phyloP scores from a whole-genome alignment of 75 land plant genomes.

The Chamaecyparis obtusa region DNA sequence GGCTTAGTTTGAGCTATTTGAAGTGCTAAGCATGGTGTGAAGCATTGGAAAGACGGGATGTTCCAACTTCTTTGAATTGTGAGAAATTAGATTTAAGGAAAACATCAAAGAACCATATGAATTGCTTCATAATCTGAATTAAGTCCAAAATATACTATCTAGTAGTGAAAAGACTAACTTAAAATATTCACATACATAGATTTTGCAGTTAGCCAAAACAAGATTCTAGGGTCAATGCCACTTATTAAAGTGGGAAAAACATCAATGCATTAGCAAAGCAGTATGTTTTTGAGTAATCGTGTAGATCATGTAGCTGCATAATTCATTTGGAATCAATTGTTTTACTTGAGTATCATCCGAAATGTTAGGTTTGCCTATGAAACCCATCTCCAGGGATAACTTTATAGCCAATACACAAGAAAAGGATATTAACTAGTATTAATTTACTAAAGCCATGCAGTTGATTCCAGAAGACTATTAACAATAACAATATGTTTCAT shows the following conservation, averaged over 20 bases:
- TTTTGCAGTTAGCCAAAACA: not conserved
- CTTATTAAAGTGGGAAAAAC: not conserved
- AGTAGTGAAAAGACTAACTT: not conserved
- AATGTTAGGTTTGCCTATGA: no score
- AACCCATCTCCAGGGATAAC: no score
- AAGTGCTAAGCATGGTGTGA: not conserved
- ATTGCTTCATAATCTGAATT: not conserved
- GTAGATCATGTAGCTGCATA: no score
- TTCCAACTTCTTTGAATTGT: not conserved
- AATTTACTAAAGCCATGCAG: no score
- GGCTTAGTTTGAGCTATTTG: not conserved
- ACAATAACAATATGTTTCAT: not conserved
- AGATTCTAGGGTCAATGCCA: not conserved
- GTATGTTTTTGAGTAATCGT: no score
- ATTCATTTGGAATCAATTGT: no score
- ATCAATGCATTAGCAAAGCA: not conserved
- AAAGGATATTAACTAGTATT: no score
- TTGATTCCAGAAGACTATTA: no score
- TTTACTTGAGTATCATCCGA: no score
- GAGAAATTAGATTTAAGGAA: not conserved
- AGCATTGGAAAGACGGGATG: not conserved
- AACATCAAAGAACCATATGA: not conserved
- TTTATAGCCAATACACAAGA: no score
- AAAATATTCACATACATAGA: not conserved
- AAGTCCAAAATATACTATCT: not conserved